Evolutionary conservation across 164 flowering plant species (phyloP).

Genomic region (Annona squamosa): DNA sequence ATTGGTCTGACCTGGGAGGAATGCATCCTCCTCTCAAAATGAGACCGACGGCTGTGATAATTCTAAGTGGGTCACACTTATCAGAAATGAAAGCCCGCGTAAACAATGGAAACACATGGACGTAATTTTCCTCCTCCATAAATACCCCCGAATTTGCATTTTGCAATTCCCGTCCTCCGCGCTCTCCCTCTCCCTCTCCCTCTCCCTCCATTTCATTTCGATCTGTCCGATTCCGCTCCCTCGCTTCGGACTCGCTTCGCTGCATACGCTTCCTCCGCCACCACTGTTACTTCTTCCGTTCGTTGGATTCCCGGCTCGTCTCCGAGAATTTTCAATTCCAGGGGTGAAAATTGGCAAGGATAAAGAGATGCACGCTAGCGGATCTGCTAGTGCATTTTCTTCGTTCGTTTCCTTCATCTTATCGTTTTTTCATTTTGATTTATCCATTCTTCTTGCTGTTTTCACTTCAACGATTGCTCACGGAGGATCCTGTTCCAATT

Average conservation of each 20-base stretch:
- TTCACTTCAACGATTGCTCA: background rate
- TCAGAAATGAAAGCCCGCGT: background rate
- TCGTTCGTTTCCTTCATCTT: background rate
- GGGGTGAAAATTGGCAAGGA: background rate
- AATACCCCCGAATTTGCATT: background rate
- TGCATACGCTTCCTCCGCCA: background rate
- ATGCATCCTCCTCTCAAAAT: background rate
- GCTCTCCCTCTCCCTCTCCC: background rate
- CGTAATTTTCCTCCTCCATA: background rate
- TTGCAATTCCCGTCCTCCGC: background rate
- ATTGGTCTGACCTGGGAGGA: no score
- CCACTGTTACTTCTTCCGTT: background rate
- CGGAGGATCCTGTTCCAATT: background rate
- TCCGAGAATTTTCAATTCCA: background rate
- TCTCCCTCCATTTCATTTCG: conserved; percentile 1
- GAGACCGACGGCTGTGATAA: background rate
- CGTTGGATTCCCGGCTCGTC: background rate
- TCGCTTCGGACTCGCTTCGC: background rate
- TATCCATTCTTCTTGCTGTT: background rate
- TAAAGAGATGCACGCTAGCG: background rate
- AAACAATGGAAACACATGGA: background rate
- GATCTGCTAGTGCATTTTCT: conserved; percentile 3
- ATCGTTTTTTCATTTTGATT: background rate
- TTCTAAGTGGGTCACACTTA: background rate
- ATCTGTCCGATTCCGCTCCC: background rate